phyloP scores from a whole-genome alignment of 768 basidiomycete species.

The Leccinum truebloodii region DNA sequence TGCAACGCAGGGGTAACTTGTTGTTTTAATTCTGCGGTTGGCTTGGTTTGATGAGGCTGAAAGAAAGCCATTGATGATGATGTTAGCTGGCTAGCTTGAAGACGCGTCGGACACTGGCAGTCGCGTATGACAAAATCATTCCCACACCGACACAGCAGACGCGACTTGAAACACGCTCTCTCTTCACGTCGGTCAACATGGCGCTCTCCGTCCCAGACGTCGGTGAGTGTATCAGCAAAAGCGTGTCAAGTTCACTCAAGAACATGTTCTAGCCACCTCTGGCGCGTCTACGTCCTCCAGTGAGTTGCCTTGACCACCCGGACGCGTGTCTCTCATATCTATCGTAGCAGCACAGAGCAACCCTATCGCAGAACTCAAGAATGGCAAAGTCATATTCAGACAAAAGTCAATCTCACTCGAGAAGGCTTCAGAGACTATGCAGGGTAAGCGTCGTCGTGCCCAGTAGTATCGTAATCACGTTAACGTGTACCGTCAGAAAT shows the following conservation, averaged over 20 bases:
- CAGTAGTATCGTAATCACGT: background rate
- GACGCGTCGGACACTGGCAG: slow-evolving; percentile 42
- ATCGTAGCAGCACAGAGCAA: slow-evolving; percentile 41
- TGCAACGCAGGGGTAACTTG: slow-evolving; percentile 59
- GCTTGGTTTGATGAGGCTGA: slow-evolving; percentile 44
- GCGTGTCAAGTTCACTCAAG: slow-evolving; percentile 5
- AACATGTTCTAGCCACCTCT: slow-evolving; percentile 13
- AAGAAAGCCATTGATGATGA: slow-evolving; percentile 67
- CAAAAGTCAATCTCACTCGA: slow-evolving; percentile 76
- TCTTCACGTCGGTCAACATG: slow-evolving; percentile 26
- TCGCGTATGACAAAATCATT: slow-evolving; percentile 29
- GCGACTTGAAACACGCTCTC: slow-evolving; percentile 15
- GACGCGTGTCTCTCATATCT: background rate
- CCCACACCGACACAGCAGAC: slow-evolving; percentile 19
- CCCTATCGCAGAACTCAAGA: slow-evolving; percentile 64
- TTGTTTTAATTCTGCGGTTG: slow-evolving; percentile 43
- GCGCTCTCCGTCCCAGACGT: slow-evolving; percentile 11
- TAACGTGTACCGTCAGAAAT: slow-evolving; percentile 50
- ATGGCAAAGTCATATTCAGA: slow-evolving; percentile 73
- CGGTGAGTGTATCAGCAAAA: slow-evolving; percentile 17
- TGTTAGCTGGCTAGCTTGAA: background rate
- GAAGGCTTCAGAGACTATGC: slow-evolving; percentile 79
- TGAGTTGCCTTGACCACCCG: slow-evolving; percentile 12
- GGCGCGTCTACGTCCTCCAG: slow-evolving; percentile 13
- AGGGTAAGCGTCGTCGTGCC: slow-evolving; percentile 50